These are phyloP conservation scores for Talaromyces proteolyticus DNA, from an alignment of 495 filamentous ascomycete species.

Conservation along the genomic window DNA sequence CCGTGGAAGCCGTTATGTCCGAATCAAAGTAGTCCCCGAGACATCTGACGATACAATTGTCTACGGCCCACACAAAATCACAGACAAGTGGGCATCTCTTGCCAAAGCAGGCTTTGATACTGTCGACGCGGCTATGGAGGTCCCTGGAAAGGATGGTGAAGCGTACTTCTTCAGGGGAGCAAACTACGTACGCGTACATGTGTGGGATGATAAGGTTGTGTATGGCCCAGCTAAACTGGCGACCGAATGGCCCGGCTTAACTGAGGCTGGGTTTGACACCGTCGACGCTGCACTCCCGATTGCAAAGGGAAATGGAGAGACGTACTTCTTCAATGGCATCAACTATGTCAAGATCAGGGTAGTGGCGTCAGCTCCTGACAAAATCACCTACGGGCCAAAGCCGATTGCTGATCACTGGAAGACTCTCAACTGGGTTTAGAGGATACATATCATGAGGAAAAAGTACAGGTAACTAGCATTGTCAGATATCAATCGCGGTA, in stretches of 20 bases:
- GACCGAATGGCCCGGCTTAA: conserved; percentile 9
- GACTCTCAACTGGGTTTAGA: conserved; percentile 8
- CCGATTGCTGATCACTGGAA: conserved; percentile 12
- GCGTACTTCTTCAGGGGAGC: conserved; percentile 11
- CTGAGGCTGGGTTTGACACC: conserved; percentile 7
- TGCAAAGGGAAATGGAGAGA: neutral
- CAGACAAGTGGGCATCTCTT: conserved; percentile 6
- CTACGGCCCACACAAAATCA: conserved; percentile 8
- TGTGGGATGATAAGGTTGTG: conserved; percentile 7
- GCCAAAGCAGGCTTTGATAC: conserved; percentile 9
- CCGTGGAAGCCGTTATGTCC: conserved; percentile 4
- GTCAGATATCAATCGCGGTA: no score
- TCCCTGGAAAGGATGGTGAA: conserved; percentile 7
- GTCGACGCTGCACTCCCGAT: conserved; percentile 11
- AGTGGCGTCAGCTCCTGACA: conserved; percentile 6
- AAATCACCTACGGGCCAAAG: neutral
- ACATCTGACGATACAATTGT: conserved; percentile 1
- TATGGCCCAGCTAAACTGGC: conserved; percentile 5
- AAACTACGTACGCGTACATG: conserved; percentile 9
- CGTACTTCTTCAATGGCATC: conserved; percentile 10
- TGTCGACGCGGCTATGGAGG: conserved; percentile 10
- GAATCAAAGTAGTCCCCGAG: conserved; percentile 8
- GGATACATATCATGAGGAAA: neutral
- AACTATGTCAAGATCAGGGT: conserved; percentile 12
- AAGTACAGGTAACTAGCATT: neutral